Conservation (phyloP, 2,329 filamentous ascomycete species). For the Ophiocordyceps camponoti-leonardi region DNA sequence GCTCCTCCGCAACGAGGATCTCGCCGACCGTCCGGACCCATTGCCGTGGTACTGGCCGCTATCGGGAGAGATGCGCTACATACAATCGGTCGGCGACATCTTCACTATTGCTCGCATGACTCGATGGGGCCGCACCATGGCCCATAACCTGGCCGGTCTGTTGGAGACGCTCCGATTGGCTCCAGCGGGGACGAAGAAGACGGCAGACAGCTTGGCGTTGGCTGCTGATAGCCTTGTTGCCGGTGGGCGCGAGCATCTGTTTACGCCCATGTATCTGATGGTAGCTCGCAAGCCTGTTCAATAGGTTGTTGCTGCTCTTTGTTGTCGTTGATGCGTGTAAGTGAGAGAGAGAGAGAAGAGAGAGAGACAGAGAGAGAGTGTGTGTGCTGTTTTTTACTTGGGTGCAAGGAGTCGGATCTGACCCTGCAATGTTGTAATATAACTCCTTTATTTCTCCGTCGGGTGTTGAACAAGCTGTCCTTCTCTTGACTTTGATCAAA, state of each 20-base stretch:
- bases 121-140: slow-evolving; percentile 55
- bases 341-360: too few relatives aligned
- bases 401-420: neutral
- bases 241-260: slow-evolving; percentile 76
- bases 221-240: slow-evolving; percentile 77
- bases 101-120: slow-evolving; percentile 83
- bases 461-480: too few relatives aligned
- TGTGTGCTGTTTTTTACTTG: neutral
- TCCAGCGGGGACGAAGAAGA: slow-evolving; percentile 78
- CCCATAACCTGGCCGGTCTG: slow-evolving; percentile 60
- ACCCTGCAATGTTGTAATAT: neutral
- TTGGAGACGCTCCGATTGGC: slow-evolving; percentile 62
- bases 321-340: too few relatives aligned
- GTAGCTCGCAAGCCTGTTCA: slow-evolving; percentile 62
- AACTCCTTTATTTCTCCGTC: too few relatives aligned
- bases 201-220: slow-evolving; percentile 70
- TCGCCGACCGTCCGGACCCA: slow-evolving; percentile 58
- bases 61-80: slow-evolving; percentile 68
- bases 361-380: too few relatives aligned
- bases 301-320: too few relatives aligned
- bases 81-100: slow-evolving; percentile 62
- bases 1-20: slow-evolving; percentile 67
- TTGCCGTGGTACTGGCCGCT: slow-evolving; percentile 92
- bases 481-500: too few relatives aligned
- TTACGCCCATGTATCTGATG: slow-evolving; percentile 98